Base-by-base conservation (phyloP, 106 monocot species). In the Cymbidium sinense region DNA sequence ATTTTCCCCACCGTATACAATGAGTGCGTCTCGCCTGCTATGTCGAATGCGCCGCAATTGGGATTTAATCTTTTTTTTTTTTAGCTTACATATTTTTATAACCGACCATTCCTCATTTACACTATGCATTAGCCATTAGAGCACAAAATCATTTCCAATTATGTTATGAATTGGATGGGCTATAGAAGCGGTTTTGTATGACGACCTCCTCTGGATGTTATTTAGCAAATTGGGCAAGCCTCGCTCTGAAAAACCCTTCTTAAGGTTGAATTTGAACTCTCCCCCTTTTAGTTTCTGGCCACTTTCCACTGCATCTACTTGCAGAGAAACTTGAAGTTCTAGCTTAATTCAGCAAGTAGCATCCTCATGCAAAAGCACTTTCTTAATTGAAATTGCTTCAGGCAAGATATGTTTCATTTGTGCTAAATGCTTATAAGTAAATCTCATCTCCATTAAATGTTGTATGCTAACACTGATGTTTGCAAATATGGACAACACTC, bases 271-370 rank as follows among this genome's bases (percentile, higher is more conserved):
- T 76, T 80, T 20, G 65, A 81, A 61, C 76, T 89, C 70, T 85
- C 86, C 11, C 75, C 81, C 81, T 74, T 86, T 85, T 8, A 65
- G 31, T 77, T 83, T 79, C 8, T 10, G 21, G 23, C 17, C 73
- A 10, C 64, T 78, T 35, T 27, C 85, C 33, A 85, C 20, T 12
- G 84, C 79, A 64, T 84, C 85, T 39, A 73, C 28, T 31, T 82
- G 83, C 43, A 92, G 71, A 52, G 37, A 79, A 28, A 92, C 29
- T 72, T 85, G 92, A 20, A 92, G 85, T 27, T 87, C 92, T 29
- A 87, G 87, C 69, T 87, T 89, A 85, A 92, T 85, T 21, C 87
- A 89, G 75, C 89, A 85, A 34, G 85, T 92, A 15, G 50, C 76
- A 62, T 87, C 89, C 75, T 92, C 92, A 61, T 74, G 87, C 75